Conservation (phyloP, 345 rosid species). For the Passiflora organensis region DNA sequence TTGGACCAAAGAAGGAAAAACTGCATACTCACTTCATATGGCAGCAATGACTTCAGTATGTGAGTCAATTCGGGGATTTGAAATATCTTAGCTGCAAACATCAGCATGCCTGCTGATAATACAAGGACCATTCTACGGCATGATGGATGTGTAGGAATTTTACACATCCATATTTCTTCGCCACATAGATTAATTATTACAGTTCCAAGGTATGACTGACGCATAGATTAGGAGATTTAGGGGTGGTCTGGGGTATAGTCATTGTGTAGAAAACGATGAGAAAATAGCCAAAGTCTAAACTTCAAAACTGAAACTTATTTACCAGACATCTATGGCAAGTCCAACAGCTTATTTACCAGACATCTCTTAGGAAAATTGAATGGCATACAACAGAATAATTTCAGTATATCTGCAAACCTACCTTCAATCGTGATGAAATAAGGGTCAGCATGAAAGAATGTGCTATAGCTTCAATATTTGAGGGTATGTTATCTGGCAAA, state of each 20-base stretch:
- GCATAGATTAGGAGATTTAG: too few relatives aligned
- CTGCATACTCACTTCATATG: constrained; percentile 52
- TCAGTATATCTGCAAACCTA: constrained; percentile 15
- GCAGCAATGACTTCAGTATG: constrained; percentile 48
- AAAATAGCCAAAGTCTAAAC: neutral
- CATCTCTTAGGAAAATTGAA: too few relatives aligned
- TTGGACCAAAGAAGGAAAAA: neutral
- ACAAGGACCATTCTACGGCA: constrained; percentile 58
- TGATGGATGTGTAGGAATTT: constrained; percentile 18
- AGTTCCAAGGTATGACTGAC: too few relatives aligned
- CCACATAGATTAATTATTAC: too few relatives aligned
- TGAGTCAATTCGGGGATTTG: constrained; percentile 52
- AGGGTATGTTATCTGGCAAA: constrained; percentile 70
- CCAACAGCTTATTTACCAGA: too few relatives aligned
- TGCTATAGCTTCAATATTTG: constrained; percentile 86
- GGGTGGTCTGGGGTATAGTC: too few relatives aligned
- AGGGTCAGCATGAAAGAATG: constrained; percentile 68
- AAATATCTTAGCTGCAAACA: constrained; percentile 71
- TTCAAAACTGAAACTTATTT: neutral
- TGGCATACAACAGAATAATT: too few relatives aligned
- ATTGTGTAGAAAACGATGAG: neutral
- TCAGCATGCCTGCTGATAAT: constrained; percentile 60
- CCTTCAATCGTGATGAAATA: constrained; percentile 73
- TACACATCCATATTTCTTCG: too few relatives aligned
- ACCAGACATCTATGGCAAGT: too few relatives aligned